Evolutionary conservation across 2,329 filamentous ascomycete species (phyloP).

Genomic region (Scortechinia acanthostroma): DNA sequence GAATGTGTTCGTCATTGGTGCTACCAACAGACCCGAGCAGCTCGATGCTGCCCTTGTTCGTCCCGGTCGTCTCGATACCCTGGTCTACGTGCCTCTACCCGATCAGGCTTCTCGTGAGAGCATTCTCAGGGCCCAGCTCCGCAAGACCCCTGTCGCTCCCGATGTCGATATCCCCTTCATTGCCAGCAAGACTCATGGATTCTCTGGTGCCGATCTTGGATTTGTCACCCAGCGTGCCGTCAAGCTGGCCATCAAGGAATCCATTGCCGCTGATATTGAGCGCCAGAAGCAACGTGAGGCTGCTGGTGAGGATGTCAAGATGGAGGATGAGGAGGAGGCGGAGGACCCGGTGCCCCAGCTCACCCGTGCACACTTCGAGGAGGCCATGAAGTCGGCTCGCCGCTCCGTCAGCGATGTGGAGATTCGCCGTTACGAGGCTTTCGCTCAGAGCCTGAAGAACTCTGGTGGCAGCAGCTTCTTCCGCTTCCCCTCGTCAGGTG

Average conservation of each 20-base stretch:
- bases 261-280: constrained; percentile 82
- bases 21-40: constrained; percentile 97
- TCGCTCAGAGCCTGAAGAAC: constrained; percentile 99
- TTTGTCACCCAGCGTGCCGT: constrained; percentile 98
- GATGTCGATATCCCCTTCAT: constrained; percentile 90
- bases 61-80: constrained; percentile 94
- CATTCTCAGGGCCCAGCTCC: constrained; percentile 91
- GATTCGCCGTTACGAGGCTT: constrained; percentile 96
- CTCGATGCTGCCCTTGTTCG: constrained; percentile 96
- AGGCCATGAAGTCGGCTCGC: constrained; percentile 92
- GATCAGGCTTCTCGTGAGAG: constrained; percentile 82
- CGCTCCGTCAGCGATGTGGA: constrained; percentile 93
- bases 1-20: constrained; percentile 99
- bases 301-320: constrained; percentile 71
- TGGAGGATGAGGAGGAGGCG: constrained; percentile 66
- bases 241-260: constrained; percentile 98
- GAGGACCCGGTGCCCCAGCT: constrained; percentile 95
- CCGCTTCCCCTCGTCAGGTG: constrained; percentile 75
- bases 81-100: constrained; percentile 95
- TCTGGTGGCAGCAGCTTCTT: constrained; percentile 92
- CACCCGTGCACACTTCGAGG: constrained; percentile 94
- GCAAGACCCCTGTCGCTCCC: constrained; percentile 85
- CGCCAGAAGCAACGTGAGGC: constrained; percentile 83
- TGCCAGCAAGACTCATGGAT: constrained; percentile 93
- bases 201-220: constrained; percentile 98